Conservation (phyloP, 495 filamentous ascomycete species). For the Hypoxylon fragiforme region DNA sequence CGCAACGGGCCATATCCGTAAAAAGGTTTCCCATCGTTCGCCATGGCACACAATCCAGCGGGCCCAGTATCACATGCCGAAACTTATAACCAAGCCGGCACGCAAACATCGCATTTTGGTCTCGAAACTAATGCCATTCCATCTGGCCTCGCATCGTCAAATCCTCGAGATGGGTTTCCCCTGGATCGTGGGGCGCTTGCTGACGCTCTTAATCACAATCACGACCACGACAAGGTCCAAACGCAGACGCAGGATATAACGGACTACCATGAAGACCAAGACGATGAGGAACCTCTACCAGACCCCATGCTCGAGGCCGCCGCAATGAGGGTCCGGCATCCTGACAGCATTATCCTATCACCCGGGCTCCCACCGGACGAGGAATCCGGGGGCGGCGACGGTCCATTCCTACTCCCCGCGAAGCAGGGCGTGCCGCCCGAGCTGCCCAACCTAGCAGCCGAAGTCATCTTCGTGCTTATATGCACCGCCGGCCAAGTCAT, state of each 20-base stretch:
- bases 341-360: not conserved
- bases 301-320: conserved; percentile 25
- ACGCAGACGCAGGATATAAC: conserved; percentile 24
- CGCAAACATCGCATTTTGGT: conserved; percentile 21
- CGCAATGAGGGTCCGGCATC: conserved; percentile 21
- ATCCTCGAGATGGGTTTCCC: conserved; percentile 18
- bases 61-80: conserved; percentile 9
- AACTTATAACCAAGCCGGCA: conserved; percentile 8
- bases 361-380: conserved; percentile 4
- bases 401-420: not conserved
- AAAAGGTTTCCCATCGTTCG: not conserved
- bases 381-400: not conserved
- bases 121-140: conserved; percentile 21
- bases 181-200: conserved; percentile 17
- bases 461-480: conserved; percentile 48
- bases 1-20: too few relatives aligned
- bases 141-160: conserved; percentile 22
- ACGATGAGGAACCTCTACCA: conserved; percentile 8
- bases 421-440: conserved; percentile 45
- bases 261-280: conserved; percentile 6
- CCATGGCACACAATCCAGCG: conserved; percentile 16
- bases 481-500: conserved; percentile 52
- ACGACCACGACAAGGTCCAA: conserved; percentile 5
- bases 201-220: conserved; percentile 11
- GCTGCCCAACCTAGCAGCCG: conserved; percentile 39